Evolutionary conservation across 176 grass and related monocot species (phyloP), one percentile per base, ranked within the genome.

Genomic region (Saccharum officinarum): DNA sequence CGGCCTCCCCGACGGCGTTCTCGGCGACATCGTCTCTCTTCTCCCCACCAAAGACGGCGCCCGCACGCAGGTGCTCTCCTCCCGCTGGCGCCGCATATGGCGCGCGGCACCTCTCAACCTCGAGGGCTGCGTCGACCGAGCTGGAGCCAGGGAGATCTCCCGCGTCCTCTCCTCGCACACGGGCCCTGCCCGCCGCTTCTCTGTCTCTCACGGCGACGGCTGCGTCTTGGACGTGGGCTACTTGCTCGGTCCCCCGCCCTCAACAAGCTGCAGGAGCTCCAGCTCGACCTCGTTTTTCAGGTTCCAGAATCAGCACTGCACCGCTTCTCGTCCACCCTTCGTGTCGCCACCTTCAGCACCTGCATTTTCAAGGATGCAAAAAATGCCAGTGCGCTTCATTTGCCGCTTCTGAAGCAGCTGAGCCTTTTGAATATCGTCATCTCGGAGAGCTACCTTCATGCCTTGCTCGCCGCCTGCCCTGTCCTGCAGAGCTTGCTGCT

Each of bases 281-380:
- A 34, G 5, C 31, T 67, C 6, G 1, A 13, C 30, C 0, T 17
- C 30, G 30, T 55, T 20, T 0, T 0, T 9, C 0, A 7, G 0
- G 6, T 57, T 22, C 54, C 18, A 22, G 20, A 57, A 57, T 22
- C 54, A 57, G 54, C 20, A 9, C 1, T 57, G 1, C 49, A 17
- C 6, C 18, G 18, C 54, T 22, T 57, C 54, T 57, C 54, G 6
- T 57, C 54, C 54, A 57, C 54, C 18, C 54, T 57, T 57, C 0
- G 7, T 4, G 66, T 68, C 31, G 16, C 16, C 66, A 20, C 26
- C 7, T 68, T 68, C 66, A 9, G 7, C 31, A 1, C 0, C 31
- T 38, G 66, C 66, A 20, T 0, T 37, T 67, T 67, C 33, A 0
- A 1, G 15, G 6, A 18, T 8, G 18, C 5, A 2, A 7, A 15